phyloP scores from a whole-genome alignment of 2,329 filamentous ascomycete genomes.

The Aspergillus aculeatinus region DNA sequence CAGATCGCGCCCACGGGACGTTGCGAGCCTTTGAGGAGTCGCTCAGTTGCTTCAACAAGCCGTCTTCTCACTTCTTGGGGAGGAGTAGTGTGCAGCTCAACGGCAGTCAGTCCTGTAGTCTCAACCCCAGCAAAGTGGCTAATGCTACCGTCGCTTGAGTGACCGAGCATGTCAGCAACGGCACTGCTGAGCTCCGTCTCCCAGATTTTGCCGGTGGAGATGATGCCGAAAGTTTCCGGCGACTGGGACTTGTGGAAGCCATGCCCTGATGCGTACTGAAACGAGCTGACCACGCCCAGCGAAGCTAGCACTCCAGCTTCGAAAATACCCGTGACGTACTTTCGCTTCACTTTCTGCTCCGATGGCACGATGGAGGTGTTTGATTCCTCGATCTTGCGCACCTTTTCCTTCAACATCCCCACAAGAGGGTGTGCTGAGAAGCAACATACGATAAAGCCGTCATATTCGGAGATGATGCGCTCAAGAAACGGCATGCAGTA shows the following conservation, averaged over 20 bases:
- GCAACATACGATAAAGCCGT: conserved; percentile 83
- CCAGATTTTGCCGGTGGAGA: conserved; percentile 86
- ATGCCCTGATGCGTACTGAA: conserved; percentile 26
- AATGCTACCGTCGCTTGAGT: conserved; percentile 32
- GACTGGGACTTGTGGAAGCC: conserved; percentile 40
- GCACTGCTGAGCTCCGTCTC: conserved; percentile 68
- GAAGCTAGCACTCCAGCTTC: conserved; percentile 73
- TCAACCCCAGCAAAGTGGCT: conserved; percentile 73
- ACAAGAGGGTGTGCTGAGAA: conserved; percentile 84
- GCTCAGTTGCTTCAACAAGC: conserved; percentile 68
- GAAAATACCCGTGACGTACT: conserved; percentile 77
- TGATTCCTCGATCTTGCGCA: conserved; percentile 26
- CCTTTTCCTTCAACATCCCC: conserved; percentile 52
- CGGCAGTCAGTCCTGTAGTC: conserved; percentile 77
- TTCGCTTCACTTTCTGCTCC: conserved; percentile 30
- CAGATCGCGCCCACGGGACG: conserved; percentile 66
- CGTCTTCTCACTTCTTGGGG: conserved; percentile 62
- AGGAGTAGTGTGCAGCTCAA: conserved; percentile 71
- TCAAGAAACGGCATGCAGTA: conserved; percentile 60
- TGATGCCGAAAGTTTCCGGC: conserved; percentile 69
- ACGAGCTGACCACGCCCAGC: conserved; percentile 54
- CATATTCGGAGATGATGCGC: conserved; percentile 47
- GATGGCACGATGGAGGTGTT: conserved; percentile 25
- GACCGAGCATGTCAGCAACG: conserved; percentile 63
- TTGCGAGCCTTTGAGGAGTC: conserved; percentile 55